Conservation (phyloP, 192 early-diverging fungal species). For the Funneliformis geosporum region DNA sequence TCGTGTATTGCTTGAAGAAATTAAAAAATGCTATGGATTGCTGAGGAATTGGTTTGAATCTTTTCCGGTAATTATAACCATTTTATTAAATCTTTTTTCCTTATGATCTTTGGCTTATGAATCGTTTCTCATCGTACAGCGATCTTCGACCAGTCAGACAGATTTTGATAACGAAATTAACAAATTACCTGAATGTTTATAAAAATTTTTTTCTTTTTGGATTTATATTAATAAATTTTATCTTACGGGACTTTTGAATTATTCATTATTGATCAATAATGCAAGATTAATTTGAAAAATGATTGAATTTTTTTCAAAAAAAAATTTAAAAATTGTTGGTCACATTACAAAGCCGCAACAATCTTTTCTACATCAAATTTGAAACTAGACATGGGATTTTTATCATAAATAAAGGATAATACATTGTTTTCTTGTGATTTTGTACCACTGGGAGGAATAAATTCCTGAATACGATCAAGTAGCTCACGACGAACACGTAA, state of each 20-base stretch:
- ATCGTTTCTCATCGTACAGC: not conserved
- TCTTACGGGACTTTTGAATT: no score
- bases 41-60: conserved; percentile 30
- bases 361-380: conserved; percentile 28
- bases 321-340: no score
- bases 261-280: no score
- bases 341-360: conserved; percentile 20
- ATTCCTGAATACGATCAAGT: conserved; percentile 2
- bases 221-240: no score
- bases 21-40: conserved; percentile 28
- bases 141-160: not conserved
- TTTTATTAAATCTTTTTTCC: not conserved
- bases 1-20: conserved; percentile 29
- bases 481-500: not conserved
- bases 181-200: no score
- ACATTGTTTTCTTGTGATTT: not conserved
- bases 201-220: no score
- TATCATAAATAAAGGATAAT: not conserved
- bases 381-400: conserved; percentile 17
- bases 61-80: conserved; percentile 17
- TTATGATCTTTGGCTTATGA: not conserved
- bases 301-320: no score
- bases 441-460: not conserved
- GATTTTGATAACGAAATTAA: no score
- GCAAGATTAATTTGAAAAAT: no score